Conservation (phyloP, 768 basidiomycete genomes). For the Asterophora parasitica region DNA sequence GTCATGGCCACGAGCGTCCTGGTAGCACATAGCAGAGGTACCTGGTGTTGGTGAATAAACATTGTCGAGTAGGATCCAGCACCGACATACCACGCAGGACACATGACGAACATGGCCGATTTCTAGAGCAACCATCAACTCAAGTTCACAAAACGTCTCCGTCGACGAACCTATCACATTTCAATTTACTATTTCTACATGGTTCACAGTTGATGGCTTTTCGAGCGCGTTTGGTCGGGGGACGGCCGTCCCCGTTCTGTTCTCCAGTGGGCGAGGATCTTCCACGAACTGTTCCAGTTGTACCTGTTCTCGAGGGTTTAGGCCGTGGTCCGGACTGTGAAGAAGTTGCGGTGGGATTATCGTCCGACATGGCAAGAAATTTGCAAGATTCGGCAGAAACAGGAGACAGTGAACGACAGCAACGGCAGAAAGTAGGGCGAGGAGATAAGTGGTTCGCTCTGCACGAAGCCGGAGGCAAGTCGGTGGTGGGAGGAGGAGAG, state of each 20-base stretch:
- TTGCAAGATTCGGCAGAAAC: slow-evolving; percentile 11
- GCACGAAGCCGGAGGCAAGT: slow-evolving; percentile 5
- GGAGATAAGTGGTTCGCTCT: slow-evolving; percentile 1
- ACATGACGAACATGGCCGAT: slow-evolving; percentile 85
- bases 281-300: slow-evolving; percentile 42
- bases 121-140: slow-evolving; percentile 38
- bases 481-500: slow-evolving; percentile 20
- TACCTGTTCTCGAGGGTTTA: slow-evolving; percentile 35
- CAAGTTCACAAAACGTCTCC: slow-evolving; percentile 9
- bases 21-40: slow-evolving; percentile 77
- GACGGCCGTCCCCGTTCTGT: slow-evolving; percentile 47
- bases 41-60: slow-evolving; percentile 38
- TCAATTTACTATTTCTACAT: slow-evolving; percentile 82
- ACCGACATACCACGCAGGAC: slow-evolving; percentile 66
- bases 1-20: slow-evolving; percentile 66
- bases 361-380: slow-evolving; percentile 33
- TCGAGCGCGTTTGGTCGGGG: slow-evolving; percentile 76
- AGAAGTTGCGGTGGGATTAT: slow-evolving; percentile 28
- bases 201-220: slow-evolving; percentile 90
- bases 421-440: no score
- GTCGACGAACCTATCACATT: slow-evolving; percentile 71
- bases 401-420: slow-evolving; percentile 8
- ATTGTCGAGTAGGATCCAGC: neutral
- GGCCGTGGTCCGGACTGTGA: slow-evolving; percentile 36
- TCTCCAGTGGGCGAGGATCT: slow-evolving; percentile 49